Percentiles rank a stretch among this genome's conserved stretches.
Conservation (phyloP, 73 alveolate species). For the Stentor roeselii region DNA sequence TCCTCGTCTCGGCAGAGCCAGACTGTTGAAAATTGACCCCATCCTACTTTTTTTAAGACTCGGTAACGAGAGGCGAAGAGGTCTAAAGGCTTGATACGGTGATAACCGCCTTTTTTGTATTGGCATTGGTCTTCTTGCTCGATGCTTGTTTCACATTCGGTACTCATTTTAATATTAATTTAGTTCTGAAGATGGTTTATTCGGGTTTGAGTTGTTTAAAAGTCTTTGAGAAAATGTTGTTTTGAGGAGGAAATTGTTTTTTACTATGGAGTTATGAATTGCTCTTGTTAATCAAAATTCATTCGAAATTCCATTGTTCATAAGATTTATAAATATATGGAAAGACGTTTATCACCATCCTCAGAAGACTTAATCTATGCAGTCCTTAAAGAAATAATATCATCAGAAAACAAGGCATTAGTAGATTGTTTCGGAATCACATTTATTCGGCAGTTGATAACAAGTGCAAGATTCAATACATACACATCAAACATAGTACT, state of each 20-base stretch:
- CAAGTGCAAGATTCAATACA: not conserved
- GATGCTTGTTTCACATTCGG: too few species aligned
- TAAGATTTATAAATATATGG: slow-evolving; percentile 1
- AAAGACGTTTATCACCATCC: slow-evolving; percentile 5
- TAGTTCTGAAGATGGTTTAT: too few species aligned
- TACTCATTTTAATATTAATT: too few species aligned
- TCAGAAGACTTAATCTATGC: slow-evolving; percentile 1
- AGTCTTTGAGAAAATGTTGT: too few species aligned
- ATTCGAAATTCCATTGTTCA: too few species aligned
- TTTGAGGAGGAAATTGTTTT: too few species aligned
- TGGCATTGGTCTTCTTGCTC: slow-evolving; percentile 57
- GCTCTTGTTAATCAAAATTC: too few species aligned
- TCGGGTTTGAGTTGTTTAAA: too few species aligned
- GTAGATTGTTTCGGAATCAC: slow-evolving; percentile 3
- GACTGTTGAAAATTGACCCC: slow-evolving; percentile 96
- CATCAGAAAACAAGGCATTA: slow-evolving; percentile 6
- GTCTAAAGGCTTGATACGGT: slow-evolving; percentile 95
- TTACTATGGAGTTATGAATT: too few species aligned
- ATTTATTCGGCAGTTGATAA: slow-evolving; percentile 18
- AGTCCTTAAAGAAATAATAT: slow-evolving; percentile 6
- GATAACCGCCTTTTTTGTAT: slow-evolving; percentile 95
- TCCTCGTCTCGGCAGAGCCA: slow-evolving; percentile 89
- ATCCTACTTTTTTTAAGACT: slow-evolving; percentile 84
- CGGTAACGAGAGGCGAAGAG: slow-evolving; percentile 80
- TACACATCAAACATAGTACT: not conserved